Conservation (phyloP, 176 grass and related monocot genomes). For the Paspalum notatum region DNA sequence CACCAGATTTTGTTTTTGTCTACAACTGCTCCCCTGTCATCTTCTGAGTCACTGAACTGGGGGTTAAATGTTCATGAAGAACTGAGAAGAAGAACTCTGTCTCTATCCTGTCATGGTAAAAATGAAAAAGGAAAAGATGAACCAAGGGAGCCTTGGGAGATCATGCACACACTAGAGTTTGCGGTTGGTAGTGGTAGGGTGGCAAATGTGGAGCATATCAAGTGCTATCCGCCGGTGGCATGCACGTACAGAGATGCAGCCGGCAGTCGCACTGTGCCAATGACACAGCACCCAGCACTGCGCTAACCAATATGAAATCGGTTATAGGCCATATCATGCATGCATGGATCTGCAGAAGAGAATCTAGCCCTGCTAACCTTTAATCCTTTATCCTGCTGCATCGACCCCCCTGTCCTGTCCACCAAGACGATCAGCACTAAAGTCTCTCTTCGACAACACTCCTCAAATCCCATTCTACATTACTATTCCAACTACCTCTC, state of each 20-base stretch:
- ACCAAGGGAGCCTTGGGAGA: background rate
- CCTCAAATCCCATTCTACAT: too few relatives aligned
- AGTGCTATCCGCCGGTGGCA: background rate
- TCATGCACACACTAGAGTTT: background rate
- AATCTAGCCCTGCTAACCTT: background rate
- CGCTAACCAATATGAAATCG: background rate
- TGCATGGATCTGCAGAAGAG: background rate
- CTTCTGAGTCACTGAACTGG: background rate
- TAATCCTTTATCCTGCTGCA: constrained; percentile 21
- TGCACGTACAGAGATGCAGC: background rate
- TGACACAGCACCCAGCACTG: background rate
- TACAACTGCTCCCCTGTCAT: background rate
- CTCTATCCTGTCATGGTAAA: background rate
- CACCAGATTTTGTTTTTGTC: constrained; percentile 41
- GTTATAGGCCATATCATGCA: constrained; percentile 5
- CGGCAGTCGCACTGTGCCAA: background rate
- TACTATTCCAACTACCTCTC: too few relatives aligned
- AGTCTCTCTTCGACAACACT: too few relatives aligned
- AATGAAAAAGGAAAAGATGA: background rate
- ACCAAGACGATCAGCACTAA: background rate
- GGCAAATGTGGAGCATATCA: background rate
- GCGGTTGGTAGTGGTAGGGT: background rate
- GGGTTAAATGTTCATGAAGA: constrained; percentile 20
- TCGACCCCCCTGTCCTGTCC: constrained; percentile 24
- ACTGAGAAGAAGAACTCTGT: background rate